These are phyloP conservation scores for Ganoderma boninense DNA, from an alignment of 1,284 basidiomycete species.

Conservation along the genomic window DNA sequence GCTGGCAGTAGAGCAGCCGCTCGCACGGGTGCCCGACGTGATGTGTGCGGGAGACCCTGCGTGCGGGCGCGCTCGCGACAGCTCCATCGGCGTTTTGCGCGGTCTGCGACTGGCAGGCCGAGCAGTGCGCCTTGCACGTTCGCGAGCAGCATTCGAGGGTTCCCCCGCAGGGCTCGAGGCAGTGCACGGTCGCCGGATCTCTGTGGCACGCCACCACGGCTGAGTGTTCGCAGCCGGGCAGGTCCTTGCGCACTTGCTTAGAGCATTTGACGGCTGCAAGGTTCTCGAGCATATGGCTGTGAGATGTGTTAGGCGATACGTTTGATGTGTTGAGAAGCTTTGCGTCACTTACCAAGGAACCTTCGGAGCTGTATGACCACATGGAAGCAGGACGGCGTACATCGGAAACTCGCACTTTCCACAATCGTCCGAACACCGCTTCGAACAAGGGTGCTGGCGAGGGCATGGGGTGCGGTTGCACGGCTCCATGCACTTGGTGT, in stretches of 20 bases:
- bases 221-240: conserved; percentile 67
- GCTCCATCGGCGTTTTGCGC: conserved; percentile 17
- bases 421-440: conserved; percentile 63
- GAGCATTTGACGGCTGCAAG: conserved; percentile 56
- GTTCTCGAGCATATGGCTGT: conserved; percentile 56
- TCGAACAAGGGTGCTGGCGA: conserved; percentile 67
- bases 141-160: conserved; percentile 62
- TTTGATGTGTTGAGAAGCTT: neutral
- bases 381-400: conserved; percentile 60
- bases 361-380: conserved; percentile 59
- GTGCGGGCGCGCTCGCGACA: neutral
- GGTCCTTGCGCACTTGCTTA: conserved; percentile 52
- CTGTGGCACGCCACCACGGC: conserved; percentile 54
- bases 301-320: neutral
- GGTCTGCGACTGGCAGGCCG: conserved; percentile 52
- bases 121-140: conserved; percentile 58
- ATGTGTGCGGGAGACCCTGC: conserved; percentile 38
- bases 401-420: conserved; percentile 64
- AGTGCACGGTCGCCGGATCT: conserved; percentile 50
- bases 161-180: conserved; percentile 53
- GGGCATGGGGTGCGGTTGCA: conserved; percentile 62
- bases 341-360: conserved; percentile 61
- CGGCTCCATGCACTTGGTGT: conserved; percentile 39
- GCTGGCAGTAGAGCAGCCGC: conserved; percentile 64
- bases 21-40: conserved; percentile 64